Base-by-base conservation (phyloP, 108 stramenopile genomes). In the Cyclotella atomus region DNA sequence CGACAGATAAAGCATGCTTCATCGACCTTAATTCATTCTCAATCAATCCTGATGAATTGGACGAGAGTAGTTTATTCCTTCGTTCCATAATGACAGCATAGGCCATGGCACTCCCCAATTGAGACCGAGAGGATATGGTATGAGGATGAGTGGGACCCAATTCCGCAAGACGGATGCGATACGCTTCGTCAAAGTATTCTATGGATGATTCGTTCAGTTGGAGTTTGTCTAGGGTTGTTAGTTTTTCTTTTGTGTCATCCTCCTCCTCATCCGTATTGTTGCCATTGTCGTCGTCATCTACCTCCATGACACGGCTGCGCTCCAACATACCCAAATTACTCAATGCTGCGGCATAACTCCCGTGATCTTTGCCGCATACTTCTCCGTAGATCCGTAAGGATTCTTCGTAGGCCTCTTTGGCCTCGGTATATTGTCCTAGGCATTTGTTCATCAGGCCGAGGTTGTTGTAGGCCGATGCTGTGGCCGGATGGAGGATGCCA, bases 261-360 rank as follows among this genome's bases (percentile, higher is more conserved):
- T 19, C 28, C 23, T 60, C 41, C 29, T 15, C 45, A 55, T 67
- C 45, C 0, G 43, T 38, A 3, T 52, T 52, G 10, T 27, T 32
- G 35, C 64, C 25, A 46, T 46, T 46, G 24, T 25, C 32, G 30
- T 46, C 15, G 12, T 65, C 41, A 19, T 63, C 46, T 73, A 81
- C 73, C 88, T 90, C 65, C 88, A 86, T 79, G 70, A 87, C 41
- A 79, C 81, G 75, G 80, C 89, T 24, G 59, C 88, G 86, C 75
- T 89, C 87, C 24, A 95, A 76, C 75, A 76, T 89, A 28, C 89
- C 94, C 66, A 92, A 72, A 77, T 95, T 95, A 82, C 91, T 89
- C 59, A 92, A 71, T 10, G 89, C 85, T 21, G 84, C 77, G 54
- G 90, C 94, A 71, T 92, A 92, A 53, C 68, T 78, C 34, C 87